Conservation (phyloP, 140 eudicot species). For the Stevia rebaudiana region DNA sequence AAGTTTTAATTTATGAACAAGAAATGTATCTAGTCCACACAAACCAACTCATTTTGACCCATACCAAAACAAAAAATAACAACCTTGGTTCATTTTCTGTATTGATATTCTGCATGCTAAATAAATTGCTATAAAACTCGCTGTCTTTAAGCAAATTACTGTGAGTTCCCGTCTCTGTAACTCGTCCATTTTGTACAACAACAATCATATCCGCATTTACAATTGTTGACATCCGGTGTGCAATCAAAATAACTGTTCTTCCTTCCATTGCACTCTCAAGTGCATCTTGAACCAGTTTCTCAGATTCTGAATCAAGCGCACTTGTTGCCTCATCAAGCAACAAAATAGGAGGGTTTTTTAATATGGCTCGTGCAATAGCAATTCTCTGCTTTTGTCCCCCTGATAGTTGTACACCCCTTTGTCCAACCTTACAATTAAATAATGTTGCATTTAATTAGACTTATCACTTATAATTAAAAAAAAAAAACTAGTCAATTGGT, state of each 20-base stretch:
- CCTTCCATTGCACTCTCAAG: slow-evolving; percentile 81
- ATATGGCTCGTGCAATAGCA: slow-evolving; percentile 73
- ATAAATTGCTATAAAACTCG: slow-evolving; percentile 50
- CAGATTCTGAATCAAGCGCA: slow-evolving; percentile 88
- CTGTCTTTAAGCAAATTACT: slow-evolving; percentile 42
- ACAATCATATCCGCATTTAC: slow-evolving; percentile 74
- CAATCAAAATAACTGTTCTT: slow-evolving; percentile 74
- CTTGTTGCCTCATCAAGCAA: slow-evolving; percentile 90
- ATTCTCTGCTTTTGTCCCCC: slow-evolving; percentile 88
- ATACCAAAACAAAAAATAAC: not conserved
- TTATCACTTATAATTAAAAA: too few species aligned
- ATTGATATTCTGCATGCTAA: slow-evolving; percentile 69
- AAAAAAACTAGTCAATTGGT: not conserved
- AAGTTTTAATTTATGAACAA: not conserved
- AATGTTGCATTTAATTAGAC: too few species aligned
- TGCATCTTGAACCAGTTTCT: slow-evolving; percentile 76
- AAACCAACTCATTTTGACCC: not conserved
- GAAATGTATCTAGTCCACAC: not conserved
- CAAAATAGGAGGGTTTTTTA: slow-evolving; percentile 77
- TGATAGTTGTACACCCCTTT: slow-evolving; percentile 71
- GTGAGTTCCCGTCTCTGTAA: slow-evolving; percentile 66
- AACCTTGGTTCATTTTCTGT: slow-evolving; percentile 47
- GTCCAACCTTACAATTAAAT: slow-evolving; percentile 54
- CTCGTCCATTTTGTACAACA: slow-evolving; percentile 68
- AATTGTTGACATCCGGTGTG: slow-evolving; percentile 78